These are phyloP conservation scores for Heterotrichella gracilis DNA, from an alignment of 352 stramenopile genomes.

Conservation along the genomic window DNA sequence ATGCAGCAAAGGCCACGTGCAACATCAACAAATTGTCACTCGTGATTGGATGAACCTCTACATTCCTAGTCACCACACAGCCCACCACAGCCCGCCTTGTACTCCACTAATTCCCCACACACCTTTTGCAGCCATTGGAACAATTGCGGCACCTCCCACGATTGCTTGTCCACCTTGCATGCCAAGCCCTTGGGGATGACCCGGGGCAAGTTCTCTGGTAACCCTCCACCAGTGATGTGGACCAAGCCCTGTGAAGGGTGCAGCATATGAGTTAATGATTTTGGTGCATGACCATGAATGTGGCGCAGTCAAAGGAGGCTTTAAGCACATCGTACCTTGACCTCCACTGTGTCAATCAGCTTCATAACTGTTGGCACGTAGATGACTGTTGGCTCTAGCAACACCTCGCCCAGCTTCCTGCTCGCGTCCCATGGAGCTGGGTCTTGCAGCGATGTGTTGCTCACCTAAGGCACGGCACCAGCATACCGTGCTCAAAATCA, in stretches of 20 bases:
- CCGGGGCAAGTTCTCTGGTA: conserved; percentile 85
- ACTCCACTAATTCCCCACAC: conserved; percentile 37
- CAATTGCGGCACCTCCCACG: conserved; percentile 54
- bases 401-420: conserved; percentile 55
- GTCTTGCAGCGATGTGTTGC: no score
- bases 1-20: no score
- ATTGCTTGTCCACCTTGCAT: conserved; percentile 53
- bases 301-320: no score
- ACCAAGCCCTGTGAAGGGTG: conserved; percentile 54
- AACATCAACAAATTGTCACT: no score
- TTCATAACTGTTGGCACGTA: conserved; percentile 58
- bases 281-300: not conserved
- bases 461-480: no score
- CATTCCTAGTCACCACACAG: no score
- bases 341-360: not conserved
- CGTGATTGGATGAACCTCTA: no score
- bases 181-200: conserved; percentile 55
- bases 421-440: no score
- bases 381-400: conserved; percentile 81
- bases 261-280: not conserved
- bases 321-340: not conserved
- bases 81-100: no score
- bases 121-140: conserved; percentile 95
- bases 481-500: no score
- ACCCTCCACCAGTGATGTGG: conserved; percentile 86